phyloP scores from a whole-genome alignment of 306 rosid genomes.

The Cucurbita ficifolia region DNA sequence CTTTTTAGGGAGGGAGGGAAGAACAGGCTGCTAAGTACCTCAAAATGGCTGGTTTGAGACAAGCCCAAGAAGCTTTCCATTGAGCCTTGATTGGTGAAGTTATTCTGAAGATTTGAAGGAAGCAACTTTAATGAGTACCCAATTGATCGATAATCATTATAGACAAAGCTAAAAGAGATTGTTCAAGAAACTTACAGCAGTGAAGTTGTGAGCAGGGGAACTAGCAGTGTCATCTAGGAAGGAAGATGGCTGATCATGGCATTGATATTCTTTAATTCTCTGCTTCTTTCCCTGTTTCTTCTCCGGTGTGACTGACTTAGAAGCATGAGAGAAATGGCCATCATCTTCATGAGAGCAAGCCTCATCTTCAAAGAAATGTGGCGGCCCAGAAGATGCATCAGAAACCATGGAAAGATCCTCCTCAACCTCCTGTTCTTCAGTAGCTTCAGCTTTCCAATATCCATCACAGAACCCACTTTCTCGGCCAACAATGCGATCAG shows the following conservation, averaged over 20 bases:
- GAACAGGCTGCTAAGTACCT: conserved; percentile 27
- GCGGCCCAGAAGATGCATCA: conserved; percentile 99
- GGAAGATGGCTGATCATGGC: conserved; percentile 18
- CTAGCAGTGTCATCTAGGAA: conserved; percentile 87
- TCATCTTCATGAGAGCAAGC: conserved; percentile 24
- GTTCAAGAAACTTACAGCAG: conserved; percentile 30
- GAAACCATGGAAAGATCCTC: conserved; percentile 95
- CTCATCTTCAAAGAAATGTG: conserved; percentile 47
- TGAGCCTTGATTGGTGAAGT: conserved; percentile 35
- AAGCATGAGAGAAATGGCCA: conserved; percentile 21
- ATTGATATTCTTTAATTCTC: conserved; percentile 29
- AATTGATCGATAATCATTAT: not conserved
- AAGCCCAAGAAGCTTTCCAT: conserved; percentile 34
- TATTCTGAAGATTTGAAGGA: conserved; percentile 29
- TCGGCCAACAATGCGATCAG: not conserved
- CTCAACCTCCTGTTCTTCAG: conserved; percentile 23
- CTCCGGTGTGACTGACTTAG: conserved; percentile 19
- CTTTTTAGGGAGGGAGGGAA: not conserved
- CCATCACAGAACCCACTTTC: conserved; percentile 8
- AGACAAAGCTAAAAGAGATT: not conserved
- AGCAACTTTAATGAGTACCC: not conserved
- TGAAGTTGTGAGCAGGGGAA: conserved; percentile 48
- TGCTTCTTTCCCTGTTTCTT: conserved; percentile 27
- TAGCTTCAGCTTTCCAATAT: conserved; percentile 12
- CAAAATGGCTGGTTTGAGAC: conserved; percentile 73